Evolutionary conservation across 73 alveolate species (phyloP).

Genomic region (Tetrahymena malaccensis): DNA sequence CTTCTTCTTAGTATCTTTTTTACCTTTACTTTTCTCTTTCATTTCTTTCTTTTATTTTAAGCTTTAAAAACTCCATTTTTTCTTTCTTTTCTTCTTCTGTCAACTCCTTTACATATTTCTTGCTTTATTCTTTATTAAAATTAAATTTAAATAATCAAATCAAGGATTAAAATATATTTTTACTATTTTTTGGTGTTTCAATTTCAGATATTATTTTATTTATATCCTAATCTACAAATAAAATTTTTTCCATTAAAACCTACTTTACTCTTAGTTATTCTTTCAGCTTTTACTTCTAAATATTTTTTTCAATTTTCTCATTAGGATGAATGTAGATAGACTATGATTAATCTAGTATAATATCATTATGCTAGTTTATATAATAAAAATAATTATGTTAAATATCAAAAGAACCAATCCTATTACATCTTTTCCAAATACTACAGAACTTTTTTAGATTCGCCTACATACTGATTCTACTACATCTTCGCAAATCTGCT

Average conservation of each 20-base stretch:
- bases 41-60: slow-evolving; percentile 25
- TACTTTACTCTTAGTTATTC: not conserved
- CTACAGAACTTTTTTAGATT: not conserved
- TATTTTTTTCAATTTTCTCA: not conserved
- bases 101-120: not conserved
- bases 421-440: not conserved
- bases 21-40: slow-evolving; percentile 18
- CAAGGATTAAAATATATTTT: too few relatives aligned
- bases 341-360: not conserved
- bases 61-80: slow-evolving; percentile 4
- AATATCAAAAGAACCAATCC: not conserved
- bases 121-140: not conserved
- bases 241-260: not conserved
- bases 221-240: not conserved
- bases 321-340: not conserved
- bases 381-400: not conserved
- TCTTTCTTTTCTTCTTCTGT: not conserved
- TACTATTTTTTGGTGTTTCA: not conserved
- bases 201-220: not conserved
- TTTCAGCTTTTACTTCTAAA: not conserved
- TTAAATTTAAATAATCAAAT: not conserved
- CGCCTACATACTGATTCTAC: not conserved
- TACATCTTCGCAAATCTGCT: not conserved
- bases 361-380: not conserved
- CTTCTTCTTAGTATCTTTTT: not conserved